These are phyloP conservation scores for Quercus tomentella DNA, from an alignment of 331 rosid genomes.

Conservation along the genomic window DNA sequence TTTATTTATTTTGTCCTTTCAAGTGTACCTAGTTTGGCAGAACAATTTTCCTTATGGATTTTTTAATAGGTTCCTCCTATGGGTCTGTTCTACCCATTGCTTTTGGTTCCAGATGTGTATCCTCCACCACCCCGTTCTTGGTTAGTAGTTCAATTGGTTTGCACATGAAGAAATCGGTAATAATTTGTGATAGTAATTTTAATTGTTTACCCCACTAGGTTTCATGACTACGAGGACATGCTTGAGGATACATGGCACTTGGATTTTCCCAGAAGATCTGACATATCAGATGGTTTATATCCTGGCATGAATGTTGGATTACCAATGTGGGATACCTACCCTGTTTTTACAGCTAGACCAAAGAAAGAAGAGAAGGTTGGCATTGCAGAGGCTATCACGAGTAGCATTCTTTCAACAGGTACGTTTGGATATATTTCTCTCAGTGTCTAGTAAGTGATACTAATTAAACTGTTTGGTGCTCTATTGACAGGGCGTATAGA, in stretches of 20 bases:
- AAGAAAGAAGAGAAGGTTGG: constrained; percentile 92
- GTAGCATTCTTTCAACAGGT: constrained; percentile 94
- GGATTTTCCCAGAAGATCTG: constrained; percentile 79
- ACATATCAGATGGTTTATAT: constrained; percentile 64
- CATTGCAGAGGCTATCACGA: constrained; percentile 89
- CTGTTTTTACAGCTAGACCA: constrained; percentile 64
- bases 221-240: constrained; percentile 85
- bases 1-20: constrained; percentile 1
- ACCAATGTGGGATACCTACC: constrained; percentile 92
- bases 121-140: constrained; percentile 94
- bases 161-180: background rate
- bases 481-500: constrained; percentile 82
- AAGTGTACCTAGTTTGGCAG: background rate
- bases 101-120: constrained; percentile 86
- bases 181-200: background rate
- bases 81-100: constrained; percentile 92
- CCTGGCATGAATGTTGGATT: constrained; percentile 63
- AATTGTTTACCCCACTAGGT: constrained; percentile 43
- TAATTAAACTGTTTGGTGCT: constrained; percentile 24
- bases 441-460: constrained; percentile 16
- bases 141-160: constrained; percentile 41
- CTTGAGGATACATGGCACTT: constrained; percentile 87
- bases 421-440: constrained; percentile 6
- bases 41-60: constrained; percentile 8
- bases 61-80: constrained; percentile 80